Conservation (phyloP, 2,329 filamentous ascomycete species). For the Curvularia sp. region DNA sequence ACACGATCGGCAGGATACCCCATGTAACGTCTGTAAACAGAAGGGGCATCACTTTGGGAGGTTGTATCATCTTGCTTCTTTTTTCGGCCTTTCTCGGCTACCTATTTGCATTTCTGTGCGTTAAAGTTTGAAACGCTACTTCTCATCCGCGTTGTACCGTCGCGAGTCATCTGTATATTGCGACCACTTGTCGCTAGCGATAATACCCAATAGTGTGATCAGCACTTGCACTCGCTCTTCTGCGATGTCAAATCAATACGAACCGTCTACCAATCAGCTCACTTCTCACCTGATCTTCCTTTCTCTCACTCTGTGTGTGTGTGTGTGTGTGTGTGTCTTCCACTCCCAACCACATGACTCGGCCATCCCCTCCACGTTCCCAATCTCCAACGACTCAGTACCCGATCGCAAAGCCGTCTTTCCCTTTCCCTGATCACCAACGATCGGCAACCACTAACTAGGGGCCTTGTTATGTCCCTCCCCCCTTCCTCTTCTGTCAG, state of each 20-base stretch:
- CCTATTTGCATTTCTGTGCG: constrained; percentile 7
- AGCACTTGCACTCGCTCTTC: constrained; percentile 12
- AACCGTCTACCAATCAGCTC: constrained; percentile 1
- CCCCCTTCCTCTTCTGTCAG: not conserved
- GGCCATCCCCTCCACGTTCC: constrained; percentile 1
- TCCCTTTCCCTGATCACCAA: not conserved
- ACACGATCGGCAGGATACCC: constrained; percentile 27
- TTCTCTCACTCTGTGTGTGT: not conserved
- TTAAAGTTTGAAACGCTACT: constrained; percentile 18
- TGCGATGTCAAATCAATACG: constrained; percentile 10
- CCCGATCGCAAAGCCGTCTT: not conserved
- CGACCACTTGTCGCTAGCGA: constrained; percentile 14
- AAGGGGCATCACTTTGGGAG: constrained; percentile 3
- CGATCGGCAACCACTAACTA: constrained; percentile 17
- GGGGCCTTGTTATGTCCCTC: constrained; percentile 4
- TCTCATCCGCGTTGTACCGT: constrained; percentile 1
- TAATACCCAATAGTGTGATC: constrained; percentile 24
- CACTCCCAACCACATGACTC: constrained; percentile 3
- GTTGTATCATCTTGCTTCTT: constrained; percentile 9
- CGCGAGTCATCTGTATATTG: constrained; percentile 11
- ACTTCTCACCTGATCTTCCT: not conserved
- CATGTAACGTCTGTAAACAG: constrained; percentile 18
- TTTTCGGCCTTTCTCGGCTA: constrained; percentile 7
- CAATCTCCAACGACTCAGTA: constrained; percentile 2
- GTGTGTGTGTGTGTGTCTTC: not conserved